phyloP scores from a whole-genome alignment of 2,329 filamentous ascomycete genomes.

The Chaetomium strumarium region DNA sequence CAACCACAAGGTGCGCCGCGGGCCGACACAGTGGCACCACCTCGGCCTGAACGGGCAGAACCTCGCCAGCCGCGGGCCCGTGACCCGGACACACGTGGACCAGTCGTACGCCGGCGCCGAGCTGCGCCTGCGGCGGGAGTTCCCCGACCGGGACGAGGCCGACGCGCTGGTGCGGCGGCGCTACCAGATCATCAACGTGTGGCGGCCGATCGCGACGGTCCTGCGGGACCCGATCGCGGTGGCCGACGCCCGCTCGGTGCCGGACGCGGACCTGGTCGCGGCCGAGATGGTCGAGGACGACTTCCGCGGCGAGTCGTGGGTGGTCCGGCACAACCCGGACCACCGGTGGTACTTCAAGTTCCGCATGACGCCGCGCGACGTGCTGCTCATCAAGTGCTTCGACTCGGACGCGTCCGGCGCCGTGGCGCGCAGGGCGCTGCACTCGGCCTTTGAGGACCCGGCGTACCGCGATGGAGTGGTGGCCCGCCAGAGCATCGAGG shows the following conservation, averaged over 20 bases:
- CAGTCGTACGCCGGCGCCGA: slow-evolving; percentile 25
- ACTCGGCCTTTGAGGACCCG: slow-evolving; percentile 48
- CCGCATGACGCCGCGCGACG: slow-evolving; percentile 44
- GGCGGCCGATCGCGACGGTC: slow-evolving; percentile 45
- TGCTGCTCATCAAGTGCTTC: slow-evolving; percentile 53
- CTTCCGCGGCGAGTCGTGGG: slow-evolving; percentile 35
- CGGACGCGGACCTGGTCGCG: slow-evolving; percentile 35
- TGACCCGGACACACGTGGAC: slow-evolving; percentile 24
- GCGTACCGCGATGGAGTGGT: slow-evolving; percentile 33
- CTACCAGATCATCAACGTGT: slow-evolving; percentile 39
- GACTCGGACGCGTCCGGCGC: slow-evolving; percentile 45
- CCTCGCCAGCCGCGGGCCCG: slow-evolving; percentile 44
- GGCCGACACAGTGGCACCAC: slow-evolving; percentile 50
- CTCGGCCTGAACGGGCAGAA: slow-evolving; percentile 50
- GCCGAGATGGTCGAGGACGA: slow-evolving; percentile 34
- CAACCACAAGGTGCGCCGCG: slow-evolving; percentile 29
- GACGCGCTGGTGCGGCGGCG: slow-evolving; percentile 28
- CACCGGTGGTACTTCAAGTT: slow-evolving; percentile 49
- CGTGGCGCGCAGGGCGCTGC: slow-evolving; percentile 47
- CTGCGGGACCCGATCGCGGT: slow-evolving; percentile 38
- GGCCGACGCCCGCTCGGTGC: slow-evolving; percentile 33
- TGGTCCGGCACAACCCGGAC: slow-evolving; percentile 32
- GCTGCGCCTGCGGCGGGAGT: slow-evolving; percentile 14
- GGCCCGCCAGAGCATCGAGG: slow-evolving; percentile 50
- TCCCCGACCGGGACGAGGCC: slow-evolving; percentile 19